Evolutionary conservation across 2,329 filamentous ascomycete genomes (phyloP).

Genomic region (Botrytis byssoidea): DNA sequence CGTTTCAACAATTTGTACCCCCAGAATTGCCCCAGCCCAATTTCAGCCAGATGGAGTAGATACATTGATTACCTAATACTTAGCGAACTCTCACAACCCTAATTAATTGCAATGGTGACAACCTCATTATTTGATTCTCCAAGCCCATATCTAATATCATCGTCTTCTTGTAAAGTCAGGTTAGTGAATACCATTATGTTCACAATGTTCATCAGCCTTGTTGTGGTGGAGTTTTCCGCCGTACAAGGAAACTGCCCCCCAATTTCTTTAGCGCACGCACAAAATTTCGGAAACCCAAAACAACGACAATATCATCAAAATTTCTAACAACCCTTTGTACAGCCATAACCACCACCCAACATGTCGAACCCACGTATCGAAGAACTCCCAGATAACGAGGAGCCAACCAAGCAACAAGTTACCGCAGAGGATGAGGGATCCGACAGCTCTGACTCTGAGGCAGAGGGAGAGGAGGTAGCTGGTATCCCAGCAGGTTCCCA

Average conservation of each 20-base stretch:
- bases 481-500: slow-evolving; percentile 75
- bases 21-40: background rate
- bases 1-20: background rate
- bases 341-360: slow-evolving; percentile 48
- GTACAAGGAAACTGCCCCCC: background rate
- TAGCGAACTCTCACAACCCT: slow-evolving; percentile 33
- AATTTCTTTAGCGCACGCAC: slow-evolving; percentile 31
- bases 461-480: slow-evolving; percentile 71
- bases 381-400: slow-evolving; percentile 89
- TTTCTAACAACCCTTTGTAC: slow-evolving; percentile 31
- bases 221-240: slow-evolving; percentile 6
- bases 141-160: slow-evolving; percentile 21
- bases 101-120: slow-evolving; percentile 22
- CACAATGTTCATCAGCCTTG: slow-evolving; percentile 11
- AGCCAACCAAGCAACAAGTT: slow-evolving; percentile 67
- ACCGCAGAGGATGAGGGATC: slow-evolving; percentile 72
- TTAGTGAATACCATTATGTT: slow-evolving; percentile 24
- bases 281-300: slow-evolving; percentile 31
- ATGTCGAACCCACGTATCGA: slow-evolving; percentile 99
- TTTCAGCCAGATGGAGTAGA: background rate
- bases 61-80: slow-evolving; percentile 25
- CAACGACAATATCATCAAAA: slow-evolving; percentile 19
- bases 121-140: slow-evolving; percentile 11
- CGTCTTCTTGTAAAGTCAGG: slow-evolving; percentile 23
- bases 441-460: slow-evolving; percentile 70